Evolutionary conservation across 139 green algal genomes (phyloP), one percentile per base, ranked within the genome.

Genomic region (Chlorella sp.): DNA sequence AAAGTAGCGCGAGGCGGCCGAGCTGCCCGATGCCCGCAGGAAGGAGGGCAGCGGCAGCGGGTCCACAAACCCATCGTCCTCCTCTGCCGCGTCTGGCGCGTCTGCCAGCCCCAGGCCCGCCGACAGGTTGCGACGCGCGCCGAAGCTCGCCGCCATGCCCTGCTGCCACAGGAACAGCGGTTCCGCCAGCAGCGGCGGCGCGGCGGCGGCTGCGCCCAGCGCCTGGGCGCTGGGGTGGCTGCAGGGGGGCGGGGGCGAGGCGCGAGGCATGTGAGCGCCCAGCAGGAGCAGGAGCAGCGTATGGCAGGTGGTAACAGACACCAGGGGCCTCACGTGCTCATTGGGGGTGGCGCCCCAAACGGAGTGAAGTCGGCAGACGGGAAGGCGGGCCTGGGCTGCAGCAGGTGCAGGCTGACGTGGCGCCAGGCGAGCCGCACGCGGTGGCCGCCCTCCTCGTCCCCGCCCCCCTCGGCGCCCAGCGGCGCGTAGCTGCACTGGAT

Each of bases 1-100:
- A 43, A 77, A 82, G 43, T 82, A 77, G 21, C 66, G 67, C 1
- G 51, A 65, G 42, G 33, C 56, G 23, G 27, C 63, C 19, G 74
- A 48, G 65, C 64, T 72, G 60, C 48, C 66, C 14, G 48, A 17
- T 17, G 14, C 17, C 17, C 48, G 48, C 48, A 14, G 15, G 17
- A 56, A 56, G 48, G n/a, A n/a, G 48, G 15, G 48, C 17, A n/a
- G n/a, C n/a, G n/a, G n/a, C n/a, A n/a, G 38, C 21, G 77, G 50
- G 6, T 81, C 76, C 3, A 58, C 56, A n/a, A 81, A 81, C 12
- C 12, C 27, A 2, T 62, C 59, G 9, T 60, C 64, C 64, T 60
- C n/a, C 48, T 56, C 17, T 27, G 14, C 48, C 14, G 48, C 48
- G 15, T 14, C 48, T 27, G 17, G 14, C 12, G 56, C 69, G 59